Evolutionary conservation across 2,329 filamentous ascomycete genomes (phyloP), one percentile per base, ranked within the genome.

Genomic region (Sordariomycetes sp.): DNA sequence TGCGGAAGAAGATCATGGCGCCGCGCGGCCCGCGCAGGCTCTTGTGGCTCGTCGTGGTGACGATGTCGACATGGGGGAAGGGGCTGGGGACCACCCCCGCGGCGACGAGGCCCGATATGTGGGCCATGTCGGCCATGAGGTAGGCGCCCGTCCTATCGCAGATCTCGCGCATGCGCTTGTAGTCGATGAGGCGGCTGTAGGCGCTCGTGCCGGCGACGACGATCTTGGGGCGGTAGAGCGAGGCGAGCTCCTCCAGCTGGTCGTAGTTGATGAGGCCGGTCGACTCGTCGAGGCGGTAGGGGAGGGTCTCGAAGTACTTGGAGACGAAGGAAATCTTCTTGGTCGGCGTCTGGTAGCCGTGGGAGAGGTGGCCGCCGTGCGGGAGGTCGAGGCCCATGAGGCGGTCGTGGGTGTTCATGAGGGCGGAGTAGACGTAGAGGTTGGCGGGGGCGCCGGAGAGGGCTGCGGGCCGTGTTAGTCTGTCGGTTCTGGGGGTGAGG

Each of bases 11-110:
- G 72, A 99, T 99, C 85, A 99, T 89, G 67, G 94, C 94, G 65
- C 94, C 94, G 69, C 94, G 86, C 43, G 94, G 94, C 43, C 94
- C 94, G 70, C 94, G 89, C 62, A 99, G 83, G 60, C 90, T 96
- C 80, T 99, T 99, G 82, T 99, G 94, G 62, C 90, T 97, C 43
- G 94, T 99, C 24, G 94, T 99, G 54, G 94, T 99, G 63, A 99
- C 94, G 60, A 99, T 87, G 71, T 99, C 94, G 63, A 91, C 89
- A 72, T 88, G 87, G 63, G 83, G 82, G 74, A 97, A 99, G 55
- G 94, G 94, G 61, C 89, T 88, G 51, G 91, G 90, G 64, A 97
- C 85, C 58, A 96, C 92, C 68, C 91, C 91, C 65, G 90, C 93
- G 51, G 94, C 92, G 56, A 99, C 85, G 62, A 99, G 79, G 64